A percentile compares a stretch with the other conserved stretches of the same genome.
Conservation (phyloP, 2,329 filamentous ascomycete species). For the Neopestalotiopsis sp. region DNA sequence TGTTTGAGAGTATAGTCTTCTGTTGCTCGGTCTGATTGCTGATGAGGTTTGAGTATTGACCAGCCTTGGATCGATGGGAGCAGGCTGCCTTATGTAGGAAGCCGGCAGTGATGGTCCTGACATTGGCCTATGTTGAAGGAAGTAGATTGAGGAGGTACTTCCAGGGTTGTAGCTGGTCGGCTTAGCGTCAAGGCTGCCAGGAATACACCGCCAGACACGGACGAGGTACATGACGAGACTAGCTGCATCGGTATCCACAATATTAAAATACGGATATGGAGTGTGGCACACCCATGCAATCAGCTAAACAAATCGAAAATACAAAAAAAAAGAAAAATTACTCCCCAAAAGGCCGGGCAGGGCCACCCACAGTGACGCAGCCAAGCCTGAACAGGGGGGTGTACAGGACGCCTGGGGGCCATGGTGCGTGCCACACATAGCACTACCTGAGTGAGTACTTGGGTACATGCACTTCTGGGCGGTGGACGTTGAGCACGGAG, state of each 20-base stretch:
- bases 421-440: conserved; percentile 10
- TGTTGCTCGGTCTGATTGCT: conserved; percentile 21
- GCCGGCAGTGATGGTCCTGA: conserved; percentile 29
- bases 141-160: conserved; percentile 29
- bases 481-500: conserved; percentile 10
- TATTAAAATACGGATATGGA: conserved; percentile 16
- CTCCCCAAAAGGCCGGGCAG: conserved; percentile 23
- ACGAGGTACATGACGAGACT: conserved; percentile 26
- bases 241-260: conserved; percentile 23
- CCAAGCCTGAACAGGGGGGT: conserved; percentile 29
- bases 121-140: conserved; percentile 23
- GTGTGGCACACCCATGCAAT: conserved; percentile 27
- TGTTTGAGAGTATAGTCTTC: conserved; percentile 27
- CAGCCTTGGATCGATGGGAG: conserved; percentile 28
- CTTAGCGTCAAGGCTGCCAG: conserved; percentile 10
- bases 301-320: conserved; percentile 32
- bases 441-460: no score
- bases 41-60: conserved; percentile 25
- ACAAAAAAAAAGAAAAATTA: conserved; percentile 40
- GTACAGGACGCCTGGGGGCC: conserved; percentile 12
- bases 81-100: conserved; percentile 35
- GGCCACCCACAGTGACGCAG: conserved; percentile 37
- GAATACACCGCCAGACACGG: conserved; percentile 34
- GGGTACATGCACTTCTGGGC: neutral
- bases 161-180: conserved; percentile 26